phyloP scores from a whole-genome alignment of 208 protist genomes.

The Tritrichomonas musculus region DNA sequence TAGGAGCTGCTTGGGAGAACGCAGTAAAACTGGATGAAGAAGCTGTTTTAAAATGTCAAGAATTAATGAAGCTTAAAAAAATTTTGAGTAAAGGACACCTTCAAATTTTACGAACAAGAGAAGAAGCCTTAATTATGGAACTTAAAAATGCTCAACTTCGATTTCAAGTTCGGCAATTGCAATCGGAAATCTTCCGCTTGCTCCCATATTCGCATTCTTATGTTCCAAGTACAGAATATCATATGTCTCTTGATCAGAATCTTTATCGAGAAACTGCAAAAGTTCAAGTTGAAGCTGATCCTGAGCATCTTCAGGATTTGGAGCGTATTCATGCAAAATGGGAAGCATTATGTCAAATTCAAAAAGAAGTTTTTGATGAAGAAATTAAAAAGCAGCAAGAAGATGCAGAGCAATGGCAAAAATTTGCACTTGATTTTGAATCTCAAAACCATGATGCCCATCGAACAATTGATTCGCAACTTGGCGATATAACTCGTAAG shows the following conservation, averaged over 20 bases:
- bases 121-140: constrained; percentile 15
- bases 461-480: background rate
- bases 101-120: constrained; percentile 17
- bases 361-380: constrained; percentile 1
- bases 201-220: background rate
- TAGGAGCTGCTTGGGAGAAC: background rate
- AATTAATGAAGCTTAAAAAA: constrained; percentile 10
- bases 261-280: background rate
- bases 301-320: background rate
- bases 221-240: constrained; percentile 22
- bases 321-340: background rate
- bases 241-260: constrained; percentile 12
- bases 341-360: background rate
- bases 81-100: constrained; percentile 16
- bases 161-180: constrained; percentile 23
- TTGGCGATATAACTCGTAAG: background rate
- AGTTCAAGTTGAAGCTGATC: background rate
- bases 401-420: constrained; percentile 10
- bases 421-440: background rate
- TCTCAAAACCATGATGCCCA: background rate
- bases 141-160: background rate
- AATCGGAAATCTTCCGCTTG: background rate
- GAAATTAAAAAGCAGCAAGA: background rate
- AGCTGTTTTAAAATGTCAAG: background rate
- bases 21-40: background rate